Percentiles rank a stretch among this genome's conserved stretches.
Conservation (phyloP, 2,329 filamentous ascomycete species). For the Aureobasidium sp. region DNA sequence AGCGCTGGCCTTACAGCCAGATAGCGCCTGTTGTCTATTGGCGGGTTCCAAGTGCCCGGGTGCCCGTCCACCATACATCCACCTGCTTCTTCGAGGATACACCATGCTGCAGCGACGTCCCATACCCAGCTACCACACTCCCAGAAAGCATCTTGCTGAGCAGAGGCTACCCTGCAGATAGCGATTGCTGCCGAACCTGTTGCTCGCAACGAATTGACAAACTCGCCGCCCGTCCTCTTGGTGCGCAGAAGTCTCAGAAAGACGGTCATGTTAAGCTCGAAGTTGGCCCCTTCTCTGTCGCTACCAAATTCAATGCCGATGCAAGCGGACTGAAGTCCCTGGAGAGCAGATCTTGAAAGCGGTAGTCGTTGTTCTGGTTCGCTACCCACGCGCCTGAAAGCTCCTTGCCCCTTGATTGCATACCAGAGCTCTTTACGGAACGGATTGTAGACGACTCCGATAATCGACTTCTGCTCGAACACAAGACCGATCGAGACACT, state of each 20-base stretch:
- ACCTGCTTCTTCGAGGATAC: conserved; percentile 66
- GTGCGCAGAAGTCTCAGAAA: conserved; percentile 50
- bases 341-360: conserved; percentile 42
- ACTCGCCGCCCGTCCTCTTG: conserved; percentile 60
- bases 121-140: conserved; percentile 79
- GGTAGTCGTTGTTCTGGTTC: conserved; percentile 37
- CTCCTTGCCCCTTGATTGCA: conserved; percentile 59
- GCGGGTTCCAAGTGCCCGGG: conserved; percentile 60
- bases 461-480: conserved; percentile 52
- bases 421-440: conserved; percentile 64
- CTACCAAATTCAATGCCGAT: conserved; percentile 69
- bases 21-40: conserved; percentile 52
- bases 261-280: conserved; percentile 58
- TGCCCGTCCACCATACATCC: conserved; percentile 67
- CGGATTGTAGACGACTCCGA: conserved; percentile 77
- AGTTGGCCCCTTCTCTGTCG: conserved; percentile 60
- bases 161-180: conserved; percentile 63
- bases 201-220: conserved; percentile 67
- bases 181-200: conserved; percentile 70
- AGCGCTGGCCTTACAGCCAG: conserved; percentile 41
- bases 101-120: conserved; percentile 79
- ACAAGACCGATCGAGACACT: conserved; percentile 71
- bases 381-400: conserved; percentile 39
- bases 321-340: conserved; percentile 56
- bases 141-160: conserved; percentile 69